These are phyloP conservation scores for Suillus placidus DNA, from an alignment of 768 basidiomycete species.

Conservation along the genomic window DNA sequence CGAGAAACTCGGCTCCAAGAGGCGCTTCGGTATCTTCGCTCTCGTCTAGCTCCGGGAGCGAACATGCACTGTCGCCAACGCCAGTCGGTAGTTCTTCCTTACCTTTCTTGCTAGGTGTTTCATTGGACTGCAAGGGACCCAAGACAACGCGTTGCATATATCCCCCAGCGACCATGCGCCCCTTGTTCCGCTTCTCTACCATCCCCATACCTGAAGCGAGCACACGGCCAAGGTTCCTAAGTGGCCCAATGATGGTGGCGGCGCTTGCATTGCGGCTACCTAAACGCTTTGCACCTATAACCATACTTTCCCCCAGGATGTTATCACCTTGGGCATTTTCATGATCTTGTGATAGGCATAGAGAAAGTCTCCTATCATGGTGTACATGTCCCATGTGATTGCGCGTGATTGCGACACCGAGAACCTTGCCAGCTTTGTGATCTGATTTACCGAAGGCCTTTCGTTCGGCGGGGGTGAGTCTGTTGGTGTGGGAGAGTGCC, in stretches of 20 bases:
- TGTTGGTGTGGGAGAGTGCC: constrained; percentile 10
- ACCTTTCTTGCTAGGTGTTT: background rate
- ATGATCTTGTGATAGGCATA: background rate
- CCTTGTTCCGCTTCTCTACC: constrained; percentile 3
- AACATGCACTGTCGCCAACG: constrained; percentile 1
- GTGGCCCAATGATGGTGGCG: constrained; percentile 10
- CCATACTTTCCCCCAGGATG: constrained; percentile 9
- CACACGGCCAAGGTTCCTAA: constrained; percentile 12
- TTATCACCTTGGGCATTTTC: background rate
- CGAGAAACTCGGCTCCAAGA: background rate
- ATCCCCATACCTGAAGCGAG: constrained; percentile 5
- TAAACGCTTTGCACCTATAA: constrained; percentile 9
- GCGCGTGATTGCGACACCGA: constrained; percentile 22
- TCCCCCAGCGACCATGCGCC: background rate
- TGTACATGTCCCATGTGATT: constrained; percentile 11
- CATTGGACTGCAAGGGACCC: background rate
- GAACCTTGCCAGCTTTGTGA: constrained; percentile 16
- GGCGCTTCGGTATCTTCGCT: constrained; percentile 4
- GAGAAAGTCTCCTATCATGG: background rate
- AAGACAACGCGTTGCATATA: constrained; percentile 8
- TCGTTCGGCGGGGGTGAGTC: constrained; percentile 13
- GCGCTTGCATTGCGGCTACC: constrained; percentile 10
- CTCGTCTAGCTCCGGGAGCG: constrained; percentile 9
- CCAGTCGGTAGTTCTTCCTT: constrained; percentile 4
- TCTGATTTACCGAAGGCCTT: constrained; percentile 16